phyloP scores from a whole-genome alignment of 768 basidiomycete genomes.

The Serendipita sp. region DNA sequence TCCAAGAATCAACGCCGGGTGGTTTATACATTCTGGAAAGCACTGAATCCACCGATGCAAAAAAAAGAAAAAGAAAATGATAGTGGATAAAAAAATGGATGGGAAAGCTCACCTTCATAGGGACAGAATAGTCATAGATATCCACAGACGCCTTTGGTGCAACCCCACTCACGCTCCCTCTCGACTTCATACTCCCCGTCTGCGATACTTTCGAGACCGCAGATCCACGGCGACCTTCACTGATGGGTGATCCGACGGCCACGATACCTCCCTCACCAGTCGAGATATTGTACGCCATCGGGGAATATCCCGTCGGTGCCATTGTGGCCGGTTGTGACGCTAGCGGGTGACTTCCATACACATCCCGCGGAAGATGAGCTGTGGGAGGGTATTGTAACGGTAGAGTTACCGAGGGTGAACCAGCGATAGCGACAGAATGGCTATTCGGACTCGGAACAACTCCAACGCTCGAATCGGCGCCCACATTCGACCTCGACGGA shows the following conservation, averaged over 20 bases:
- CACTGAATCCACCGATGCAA: not conserved
- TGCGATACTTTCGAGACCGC: not conserved
- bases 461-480: not conserved
- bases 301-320: not conserved
- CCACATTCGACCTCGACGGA: not conserved
- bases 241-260: too few relatives aligned
- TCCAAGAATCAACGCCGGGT: not conserved
- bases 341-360: too few relatives aligned
- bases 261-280: too few relatives aligned
- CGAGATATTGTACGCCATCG: too few relatives aligned
- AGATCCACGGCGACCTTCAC: not conserved
- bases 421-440: not conserved
- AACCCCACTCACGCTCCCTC: not conserved
- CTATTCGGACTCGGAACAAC: not conserved
- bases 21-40: not conserved
- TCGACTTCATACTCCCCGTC: not conserved
- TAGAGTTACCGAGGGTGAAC: too few relatives aligned
- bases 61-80: not conserved
- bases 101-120: constrained; percentile 4
- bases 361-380: not conserved
- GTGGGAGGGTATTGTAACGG: not conserved
- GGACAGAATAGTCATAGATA: not conserved
- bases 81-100: not conserved
- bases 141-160: not conserved
- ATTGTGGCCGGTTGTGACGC: not conserved